Percentiles rank a stretch among this genome's conserved stretches.
phyloP scores from a whole-genome alignment of 1,139 yeast genomes.

The Debaryomyces sp. region DNA sequence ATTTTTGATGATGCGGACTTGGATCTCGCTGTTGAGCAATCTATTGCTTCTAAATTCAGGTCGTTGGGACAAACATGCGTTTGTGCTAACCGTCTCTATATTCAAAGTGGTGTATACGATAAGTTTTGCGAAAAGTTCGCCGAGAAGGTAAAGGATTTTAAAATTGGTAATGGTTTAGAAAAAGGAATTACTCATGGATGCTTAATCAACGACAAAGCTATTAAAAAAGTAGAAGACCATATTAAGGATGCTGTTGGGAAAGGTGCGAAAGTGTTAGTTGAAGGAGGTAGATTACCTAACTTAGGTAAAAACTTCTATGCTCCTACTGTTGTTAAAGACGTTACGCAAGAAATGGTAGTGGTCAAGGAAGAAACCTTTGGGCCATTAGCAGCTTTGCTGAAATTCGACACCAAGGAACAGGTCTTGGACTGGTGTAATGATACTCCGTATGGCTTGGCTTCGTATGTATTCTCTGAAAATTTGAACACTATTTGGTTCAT shows the following conservation, averaged over 20 bases:
- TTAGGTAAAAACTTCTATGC: conserved; percentile 44
- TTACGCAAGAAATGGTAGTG: conserved; percentile 43
- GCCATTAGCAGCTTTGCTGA: conserved; percentile 47
- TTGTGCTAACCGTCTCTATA: conserved; percentile 81
- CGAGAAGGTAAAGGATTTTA: conserved; percentile 33
- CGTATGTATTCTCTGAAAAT: conserved; percentile 44
- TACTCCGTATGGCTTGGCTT: conserved; percentile 48
- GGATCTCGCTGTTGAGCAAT: conserved; percentile 50
- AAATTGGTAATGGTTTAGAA: conserved; percentile 48
- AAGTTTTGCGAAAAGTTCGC: conserved; percentile 44
- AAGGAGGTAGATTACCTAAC: conserved; percentile 44
- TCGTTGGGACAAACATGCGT: conserved; percentile 91
- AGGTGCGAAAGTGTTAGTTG: conserved; percentile 44
- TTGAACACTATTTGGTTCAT: conserved; percentile 60
- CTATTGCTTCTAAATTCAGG: conserved; percentile 59
- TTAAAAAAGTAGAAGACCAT: conserved; percentile 43
- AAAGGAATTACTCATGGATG: conserved; percentile 49
- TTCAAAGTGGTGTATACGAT: conserved; percentile 71
- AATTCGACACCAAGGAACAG: conserved; percentile 43
- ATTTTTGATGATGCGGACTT: conserved; percentile 52
- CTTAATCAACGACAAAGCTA: conserved; percentile 43
- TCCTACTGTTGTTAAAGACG: conserved; percentile 43
- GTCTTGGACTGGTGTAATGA: conserved; percentile 42
- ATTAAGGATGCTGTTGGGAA: conserved; percentile 43
- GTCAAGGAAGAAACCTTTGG: conserved; percentile 51